Evolutionary conservation across 129 eudicot genomes (phyloP), one percentile per base, ranked within the genome.

Genomic region (Solidago caesia): DNA sequence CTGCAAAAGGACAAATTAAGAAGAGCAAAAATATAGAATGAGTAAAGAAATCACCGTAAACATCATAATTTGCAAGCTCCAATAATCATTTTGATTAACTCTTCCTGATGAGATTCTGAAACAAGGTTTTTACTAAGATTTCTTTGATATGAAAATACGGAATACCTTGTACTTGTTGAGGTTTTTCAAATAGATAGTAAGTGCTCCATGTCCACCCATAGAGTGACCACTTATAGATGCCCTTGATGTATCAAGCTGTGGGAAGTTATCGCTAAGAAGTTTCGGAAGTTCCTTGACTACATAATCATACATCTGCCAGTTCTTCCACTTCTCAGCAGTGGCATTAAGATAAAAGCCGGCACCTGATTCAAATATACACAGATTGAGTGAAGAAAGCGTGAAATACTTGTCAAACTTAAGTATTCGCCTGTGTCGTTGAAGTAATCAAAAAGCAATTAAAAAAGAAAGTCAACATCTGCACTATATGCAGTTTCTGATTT

Each of bases 311-410:
- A 95, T 95, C 70, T 55, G 83, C 99, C 99, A 95, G 87, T 95
- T 95, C 86, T 95, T 95, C 99, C 99, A 95, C 82, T 95, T 91
- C 62, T 91, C 99, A 51, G 82, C 89, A 57, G 89, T 95, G 1
- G 99, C 99, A 85, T 95, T 91, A 10, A 95, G 91, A 82, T 88
- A 95, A 82, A 95, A 95, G 21, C 99, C 99, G 15, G 99, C 99
- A 77, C 99, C 99, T 95, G 79, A 42, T 52, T 62, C 47, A 64
- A 44, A 68, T 43, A 81, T 8, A 65, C 33, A 12, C 13, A 52
- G 45, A 25, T 13, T 53, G 42, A 60, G 74, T 45, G 48, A 81
- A 47, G 51, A 68, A 64, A 12, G 3, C 15, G 4, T 77, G 13
- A 44, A 26, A 58, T 55, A 75, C 67, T 56, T 56, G 74, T 10